Evolutionary conservation across 306 rosid species (phyloP), one percentile per base, ranked within the genome.

Genomic region (Fagus crenata): DNA sequence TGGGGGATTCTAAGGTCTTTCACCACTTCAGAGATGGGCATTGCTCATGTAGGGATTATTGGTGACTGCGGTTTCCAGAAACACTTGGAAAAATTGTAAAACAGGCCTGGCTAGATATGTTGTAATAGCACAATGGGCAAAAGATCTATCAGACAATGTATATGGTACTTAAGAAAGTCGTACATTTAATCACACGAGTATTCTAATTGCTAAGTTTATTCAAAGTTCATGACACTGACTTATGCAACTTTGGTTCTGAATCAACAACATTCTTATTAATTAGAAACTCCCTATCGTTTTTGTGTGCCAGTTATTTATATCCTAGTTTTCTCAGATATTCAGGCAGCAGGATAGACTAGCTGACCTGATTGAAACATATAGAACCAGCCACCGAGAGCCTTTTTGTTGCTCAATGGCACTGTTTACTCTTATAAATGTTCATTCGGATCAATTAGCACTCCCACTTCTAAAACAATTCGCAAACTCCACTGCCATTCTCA

Each of bases 11-110:
- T 37, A 89, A 86, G 79, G 80, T 87, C 61, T 84, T 85, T 67
- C 90, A 89, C 79, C 93, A 85, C 78, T 87, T 87, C 85, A 82
- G 37, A 84, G 71, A 80, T 6, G 91, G 93, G 61, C 69, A 67
- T 46, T 87, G 91, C 81, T 85, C 90, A 9, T 89, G 93, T 53
- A 76, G 84, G 56, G 87, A 86, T 81, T 89, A 87, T 64, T 86
- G 93, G 93, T 84, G 69, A 85, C 31, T 43, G 49, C 55, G 12
- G 43, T 14, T 53, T 78, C 39, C 3, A 40, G 22, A 63, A 65
- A 15, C 43, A 65, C 70, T 65, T 4, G 49, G 71, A 37, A 63
- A 42, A 37, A 7, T 65, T 13, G 71, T 36, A 4, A 65, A 4
- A 37, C 49, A 35, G 14, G 1, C 7, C 42, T 11, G 8, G 42